Evolutionary conservation across 441 rosid genomes (phyloP), one percentile per base, ranked within the genome.

Genomic region (Euphorbia schlechtendalii): DNA sequence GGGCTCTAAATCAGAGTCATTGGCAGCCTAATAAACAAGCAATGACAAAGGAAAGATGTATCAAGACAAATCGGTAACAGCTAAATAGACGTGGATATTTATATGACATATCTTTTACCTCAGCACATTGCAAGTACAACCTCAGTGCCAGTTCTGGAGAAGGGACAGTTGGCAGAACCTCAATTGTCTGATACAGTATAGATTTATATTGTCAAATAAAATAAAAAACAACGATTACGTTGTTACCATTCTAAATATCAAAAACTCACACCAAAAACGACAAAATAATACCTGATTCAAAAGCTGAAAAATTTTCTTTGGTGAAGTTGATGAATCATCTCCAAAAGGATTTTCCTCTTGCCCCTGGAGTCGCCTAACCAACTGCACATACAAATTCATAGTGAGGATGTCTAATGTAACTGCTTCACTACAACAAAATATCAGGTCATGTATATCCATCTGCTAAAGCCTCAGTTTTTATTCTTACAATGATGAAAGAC

Each of bases 281-380:
- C 10, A 22, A 46, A 32, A 18, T 8, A 7, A 17, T 68, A 80
- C 99, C 96, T 94, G 96, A 71, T 73, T 89, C 74, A 94, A 70
- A 72, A 89, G 90, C 89, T 91, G 98, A 64, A 91, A 87, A 56
- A 85, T 81, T 76, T 71, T 89, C 81, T 87, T 86, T 8, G 96
- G 93, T 10, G 96, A 75, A 45, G 86, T 80, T 51, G 88, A 73
- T 55, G 80, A 75, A 53, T 90, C 97, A 71, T 91, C 93, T 46
- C 90, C 99, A 78, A 94, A 94, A 64, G 99, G 98, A 79, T 94
- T 94, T 79, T 91, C 96, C 32, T 91, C 98, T 69, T 83, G 92
- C 57, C 92, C 89, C 78, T 78, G 94, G 71, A 89, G 73, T 69
- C 78, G 84, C 77, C 93, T 77, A 71, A 84, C 80, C 80, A 94